phyloP scores from a whole-genome alignment of 768 basidiomycete genomes.

The Leccinum subgranulosum region DNA sequence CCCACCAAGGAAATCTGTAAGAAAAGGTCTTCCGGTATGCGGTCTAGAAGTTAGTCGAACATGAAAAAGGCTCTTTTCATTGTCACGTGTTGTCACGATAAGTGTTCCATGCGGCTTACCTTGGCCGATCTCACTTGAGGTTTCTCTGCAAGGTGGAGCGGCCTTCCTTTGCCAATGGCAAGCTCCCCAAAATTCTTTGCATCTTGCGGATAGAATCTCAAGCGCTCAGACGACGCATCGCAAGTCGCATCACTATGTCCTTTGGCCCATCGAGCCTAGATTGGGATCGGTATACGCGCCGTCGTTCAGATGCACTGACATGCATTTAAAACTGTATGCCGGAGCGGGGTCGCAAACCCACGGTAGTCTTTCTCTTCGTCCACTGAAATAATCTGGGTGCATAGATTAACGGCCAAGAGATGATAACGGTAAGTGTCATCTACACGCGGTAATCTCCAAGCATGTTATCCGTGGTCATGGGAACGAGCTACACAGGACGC shows the following conservation, averaged over 20 bases:
- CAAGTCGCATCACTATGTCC: neutral
- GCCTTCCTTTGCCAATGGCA: neutral
- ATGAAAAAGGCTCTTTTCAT: neutral
- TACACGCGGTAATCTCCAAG: neutral
- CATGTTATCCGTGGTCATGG: neutral
- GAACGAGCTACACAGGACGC: neutral
- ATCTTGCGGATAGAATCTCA: neutral
- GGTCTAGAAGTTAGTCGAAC: neutral
- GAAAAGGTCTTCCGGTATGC: neutral
- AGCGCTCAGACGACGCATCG: neutral
- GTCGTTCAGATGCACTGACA: neutral
- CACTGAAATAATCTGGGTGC: neutral
- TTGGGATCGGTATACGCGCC: neutral
- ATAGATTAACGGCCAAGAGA: neutral
- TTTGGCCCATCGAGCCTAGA: neutral
- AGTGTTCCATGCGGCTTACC: neutral
- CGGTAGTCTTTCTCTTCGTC: conserved; percentile 1
- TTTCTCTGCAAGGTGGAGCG: neutral
- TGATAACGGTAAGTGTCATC: neutral
- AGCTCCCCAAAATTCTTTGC: neutral
- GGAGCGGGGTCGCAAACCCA: neutral
- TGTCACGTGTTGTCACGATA: neutral
- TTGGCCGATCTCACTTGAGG: neutral
- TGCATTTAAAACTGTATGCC: neutral
- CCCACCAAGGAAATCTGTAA: neutral